Evolutionary conservation across 177 flowering plant genomes (phyloP).

Genomic region (Vitis hybrid): DNA sequence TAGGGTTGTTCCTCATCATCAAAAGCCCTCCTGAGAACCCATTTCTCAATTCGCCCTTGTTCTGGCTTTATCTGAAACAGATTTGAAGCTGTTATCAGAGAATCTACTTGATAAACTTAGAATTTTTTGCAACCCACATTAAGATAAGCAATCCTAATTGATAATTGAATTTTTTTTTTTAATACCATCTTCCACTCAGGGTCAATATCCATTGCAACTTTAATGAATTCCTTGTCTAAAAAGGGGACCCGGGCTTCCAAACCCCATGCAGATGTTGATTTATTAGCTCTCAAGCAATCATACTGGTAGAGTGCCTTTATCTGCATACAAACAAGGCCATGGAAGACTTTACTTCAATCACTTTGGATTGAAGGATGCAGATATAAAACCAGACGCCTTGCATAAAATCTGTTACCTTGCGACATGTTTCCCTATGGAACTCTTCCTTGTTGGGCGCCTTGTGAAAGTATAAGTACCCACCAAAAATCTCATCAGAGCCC

Average conservation of each 20-base stretch:
- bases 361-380: background rate
- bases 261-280: slow-evolving; percentile 77
- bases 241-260: slow-evolving; percentile 69
- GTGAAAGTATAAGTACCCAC: slow-evolving; percentile 89
- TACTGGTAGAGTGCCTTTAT: slow-evolving; percentile 63
- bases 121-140: background rate
- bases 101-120: background rate
- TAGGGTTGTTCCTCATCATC: slow-evolving; percentile 80
- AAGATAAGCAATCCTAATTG: background rate
- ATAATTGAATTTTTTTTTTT: background rate
- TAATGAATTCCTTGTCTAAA: slow-evolving; percentile 72
- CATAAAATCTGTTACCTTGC: slow-evolving; percentile 42
- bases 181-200: slow-evolving; percentile 87
- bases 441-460: slow-evolving; percentile 97
- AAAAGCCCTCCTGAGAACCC: slow-evolving; percentile 83
- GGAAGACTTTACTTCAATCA: background rate
- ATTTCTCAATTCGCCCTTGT: slow-evolving; percentile 71
- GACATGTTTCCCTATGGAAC: slow-evolving; percentile 80
- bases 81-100: background rate
- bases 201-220: slow-evolving; percentile 79
- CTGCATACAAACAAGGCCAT: slow-evolving; percentile 29
- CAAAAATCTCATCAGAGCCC: slow-evolving; percentile 88
- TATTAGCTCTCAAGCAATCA: slow-evolving; percentile 85
- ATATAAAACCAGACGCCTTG: background rate
- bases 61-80: slow-evolving; percentile 64